Evolutionary conservation across 2,329 filamentous ascomycete species (phyloP).

Genomic region (Pestalotiopsis sp.): DNA sequence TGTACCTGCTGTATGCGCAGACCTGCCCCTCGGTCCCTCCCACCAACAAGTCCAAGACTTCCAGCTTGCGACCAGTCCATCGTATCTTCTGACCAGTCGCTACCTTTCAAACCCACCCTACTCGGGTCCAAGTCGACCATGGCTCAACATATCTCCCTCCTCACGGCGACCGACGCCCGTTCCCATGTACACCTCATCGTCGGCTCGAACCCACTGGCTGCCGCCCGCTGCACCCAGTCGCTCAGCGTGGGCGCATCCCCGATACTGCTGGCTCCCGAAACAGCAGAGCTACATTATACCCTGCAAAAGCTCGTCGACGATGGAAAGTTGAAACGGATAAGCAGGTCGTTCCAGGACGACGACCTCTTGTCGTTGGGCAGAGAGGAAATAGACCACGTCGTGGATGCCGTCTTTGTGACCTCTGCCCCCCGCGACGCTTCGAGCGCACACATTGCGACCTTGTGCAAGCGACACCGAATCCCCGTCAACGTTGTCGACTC

Average conservation of each 20-base stretch:
- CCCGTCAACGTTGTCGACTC: constrained; percentile 92
- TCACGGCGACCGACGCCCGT: constrained; percentile 72
- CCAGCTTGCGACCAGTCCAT: background rate
- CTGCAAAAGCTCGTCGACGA: constrained; percentile 67
- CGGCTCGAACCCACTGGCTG: constrained; percentile 86
- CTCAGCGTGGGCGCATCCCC: constrained; percentile 81
- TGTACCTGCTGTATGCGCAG: too few species aligned
- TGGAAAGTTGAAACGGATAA: constrained; percentile 67
- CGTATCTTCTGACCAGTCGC: background rate
- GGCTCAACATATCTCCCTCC: constrained; percentile 52
- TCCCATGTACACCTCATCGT: constrained; percentile 81
- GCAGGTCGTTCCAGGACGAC: constrained; percentile 67
- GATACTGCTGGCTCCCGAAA: constrained; percentile 74
- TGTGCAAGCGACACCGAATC: constrained; percentile 81
- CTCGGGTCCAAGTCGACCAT: constrained; percentile 19
- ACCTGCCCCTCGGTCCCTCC: too few species aligned
- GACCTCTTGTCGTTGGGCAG: constrained; percentile 81
- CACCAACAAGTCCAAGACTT: too few species aligned
- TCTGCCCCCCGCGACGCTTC: constrained; percentile 47
- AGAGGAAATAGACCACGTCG: constrained; percentile 73
- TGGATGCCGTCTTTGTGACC: constrained; percentile 93
- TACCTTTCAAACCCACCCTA: background rate
- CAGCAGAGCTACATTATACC: constrained; percentile 59
- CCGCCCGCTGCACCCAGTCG: constrained; percentile 78
- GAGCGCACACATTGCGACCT: constrained; percentile 66